These are phyloP conservation scores for Arctium minus DNA, from an alignment of 129 eudicot species.

Conservation along the genomic window DNA sequence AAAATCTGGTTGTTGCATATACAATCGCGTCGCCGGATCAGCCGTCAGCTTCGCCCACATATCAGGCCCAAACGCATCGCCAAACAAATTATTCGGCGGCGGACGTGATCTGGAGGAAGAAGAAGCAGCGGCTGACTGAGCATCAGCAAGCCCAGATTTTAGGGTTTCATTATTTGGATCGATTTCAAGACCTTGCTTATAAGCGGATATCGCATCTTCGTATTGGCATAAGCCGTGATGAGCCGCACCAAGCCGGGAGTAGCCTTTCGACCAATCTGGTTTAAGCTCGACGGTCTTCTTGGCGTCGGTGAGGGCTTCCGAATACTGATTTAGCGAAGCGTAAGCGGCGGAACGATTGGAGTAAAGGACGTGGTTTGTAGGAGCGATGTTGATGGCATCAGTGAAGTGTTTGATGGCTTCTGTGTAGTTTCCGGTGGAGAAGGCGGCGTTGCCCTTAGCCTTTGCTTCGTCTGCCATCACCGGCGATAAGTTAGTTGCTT, in stretches of 20 bases:
- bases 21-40: slow-evolving; percentile 66
- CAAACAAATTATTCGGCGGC: slow-evolving; percentile 47
- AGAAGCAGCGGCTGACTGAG: slow-evolving; percentile 42
- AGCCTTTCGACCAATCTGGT: slow-evolving; percentile 88
- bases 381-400: slow-evolving; percentile 75
- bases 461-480: slow-evolving; percentile 91
- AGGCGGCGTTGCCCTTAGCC: slow-evolving; percentile 98
- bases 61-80: slow-evolving; percentile 92
- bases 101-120: slow-evolving; percentile 27
- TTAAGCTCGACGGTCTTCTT: slow-evolving; percentile 79
- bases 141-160: slow-evolving; percentile 71
- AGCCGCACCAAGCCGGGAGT: slow-evolving; percentile 91
- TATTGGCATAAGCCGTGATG: slow-evolving; percentile 55
- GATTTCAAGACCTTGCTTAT: slow-evolving; percentile 68
- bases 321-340: slow-evolving; percentile 64
- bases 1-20: slow-evolving; percentile 80
- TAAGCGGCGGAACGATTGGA: slow-evolving; percentile 97
- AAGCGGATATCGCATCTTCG: slow-evolving; percentile 60
- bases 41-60: slow-evolving; percentile 89
- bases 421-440: slow-evolving; percentile 71
- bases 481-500: neutral
- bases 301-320: slow-evolving; percentile 75
- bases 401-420: slow-evolving; percentile 83
- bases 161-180: slow-evolving; percentile 82
- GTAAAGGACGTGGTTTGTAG: slow-evolving; percentile 86